Base-by-base conservation (phyloP, 2,329 filamentous ascomycete species). In the Sphaerulina vaccinii region DNA sequence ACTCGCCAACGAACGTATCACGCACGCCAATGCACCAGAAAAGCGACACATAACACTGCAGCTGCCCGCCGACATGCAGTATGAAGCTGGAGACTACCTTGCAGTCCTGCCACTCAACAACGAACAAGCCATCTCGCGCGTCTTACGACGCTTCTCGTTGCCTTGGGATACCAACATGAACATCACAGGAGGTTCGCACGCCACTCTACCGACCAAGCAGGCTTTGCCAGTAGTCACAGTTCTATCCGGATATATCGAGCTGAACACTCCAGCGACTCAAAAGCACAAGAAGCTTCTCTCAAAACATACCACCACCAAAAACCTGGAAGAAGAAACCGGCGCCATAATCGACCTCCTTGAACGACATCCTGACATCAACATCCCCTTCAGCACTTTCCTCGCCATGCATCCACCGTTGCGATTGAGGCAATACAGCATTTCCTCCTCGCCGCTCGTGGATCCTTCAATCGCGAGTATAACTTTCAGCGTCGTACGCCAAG, bases 391-490 rank as follows among this genome's bases (percentile, higher is more conserved):
- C 3, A 71, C 79, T 13, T 91, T 86, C 71, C 75, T 91, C 4
- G 75, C 77, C 24, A 84, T 90, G 77, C 77, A 89, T 0, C 85
- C 86, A 1, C 85, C 86, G 0, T 87, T 92, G 82, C 82, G 86
- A 23, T 44, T 53, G 15, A 40, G 60, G 11, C 57, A 59, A 27
- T 62, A 61, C 50, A 54, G 51, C 43, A 61, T 62, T 44, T 62
- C 60, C 11, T 62, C 60, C 13, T 57, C 54, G 6, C 73, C 71
- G 16, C 67, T 73, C 21, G 66, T 72, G 39, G 62, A 68, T 6
- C 66, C 69, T 6, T 65, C 67, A 3, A 46, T 58, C 3, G 65
- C 68, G 22, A 62, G 68, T 22, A 65, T 75, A 37, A 75, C 72
- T 2, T 72, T 69, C 35, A 55, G 72, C 3, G 69, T 71, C 18